Conservation (phyloP, 352 stramenopile species). For the Pythium rhizo-oryzae region DNA sequence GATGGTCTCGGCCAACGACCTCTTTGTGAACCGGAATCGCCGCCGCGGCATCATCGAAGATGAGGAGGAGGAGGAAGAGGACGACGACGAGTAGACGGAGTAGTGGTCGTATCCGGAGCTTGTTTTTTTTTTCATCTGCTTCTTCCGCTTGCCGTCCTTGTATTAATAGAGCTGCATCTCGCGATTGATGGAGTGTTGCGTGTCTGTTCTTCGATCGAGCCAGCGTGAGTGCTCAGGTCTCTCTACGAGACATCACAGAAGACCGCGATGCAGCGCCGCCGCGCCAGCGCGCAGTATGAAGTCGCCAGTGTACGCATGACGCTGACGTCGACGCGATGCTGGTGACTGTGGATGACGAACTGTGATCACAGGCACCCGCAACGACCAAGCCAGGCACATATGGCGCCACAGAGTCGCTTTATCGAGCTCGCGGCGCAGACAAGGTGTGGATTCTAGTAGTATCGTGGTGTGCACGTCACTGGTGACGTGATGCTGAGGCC, state of each 20-base stretch:
- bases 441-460: not conserved
- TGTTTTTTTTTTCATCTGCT: not conserved
- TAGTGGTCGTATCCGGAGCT: not conserved
- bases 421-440: not conserved
- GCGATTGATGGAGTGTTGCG: constrained; percentile 1
- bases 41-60: constrained; percentile 76
- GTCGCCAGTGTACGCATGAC: constrained; percentile 6
- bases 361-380: not conserved
- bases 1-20: constrained; percentile 52
- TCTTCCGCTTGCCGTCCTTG: not conserved
- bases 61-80: constrained; percentile 61
- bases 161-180: constrained; percentile 29
- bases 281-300: constrained; percentile 17
- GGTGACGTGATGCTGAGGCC: not conserved
- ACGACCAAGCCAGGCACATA: not conserved
- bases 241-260: not conserved
- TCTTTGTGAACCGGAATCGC: constrained; percentile 80
- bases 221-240: not conserved
- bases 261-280: constrained; percentile 17
- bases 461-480: too few species aligned
- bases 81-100: constrained; percentile 35
- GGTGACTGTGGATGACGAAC: too few species aligned
- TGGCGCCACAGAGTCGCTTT: not conserved
- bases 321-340: not conserved
- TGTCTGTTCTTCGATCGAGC: not conserved